Conservation (phyloP, 2,329 filamentous ascomycete genomes). For the Ascosphaera acerosa region DNA sequence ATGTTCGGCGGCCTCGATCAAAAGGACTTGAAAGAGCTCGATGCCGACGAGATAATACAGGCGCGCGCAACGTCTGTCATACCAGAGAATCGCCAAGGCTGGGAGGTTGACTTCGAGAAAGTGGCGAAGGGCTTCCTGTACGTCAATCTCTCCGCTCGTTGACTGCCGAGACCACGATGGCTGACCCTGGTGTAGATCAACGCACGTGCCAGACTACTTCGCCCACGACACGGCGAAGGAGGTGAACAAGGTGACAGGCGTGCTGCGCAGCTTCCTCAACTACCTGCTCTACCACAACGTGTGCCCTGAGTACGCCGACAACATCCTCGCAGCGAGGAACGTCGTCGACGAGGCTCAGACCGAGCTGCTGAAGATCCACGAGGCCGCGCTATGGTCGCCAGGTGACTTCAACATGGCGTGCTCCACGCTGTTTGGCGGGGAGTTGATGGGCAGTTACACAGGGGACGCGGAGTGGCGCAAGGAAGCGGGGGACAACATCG, state of each 20-base stretch:
- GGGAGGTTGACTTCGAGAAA: slow-evolving; percentile 56
- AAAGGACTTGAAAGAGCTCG: slow-evolving; percentile 35
- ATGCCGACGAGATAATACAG: slow-evolving; percentile 36
- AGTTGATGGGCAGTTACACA: slow-evolving; percentile 19
- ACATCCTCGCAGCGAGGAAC: slow-evolving; percentile 38
- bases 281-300: slow-evolving; percentile 69
- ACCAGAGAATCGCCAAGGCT: slow-evolving; percentile 32
- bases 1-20: slow-evolving; percentile 38
- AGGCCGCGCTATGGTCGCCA: slow-evolving; percentile 32
- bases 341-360: slow-evolving; percentile 40
- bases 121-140: slow-evolving; percentile 59
- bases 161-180: too few species aligned
- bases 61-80: slow-evolving; percentile 28
- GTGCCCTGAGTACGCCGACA: slow-evolving; percentile 49
- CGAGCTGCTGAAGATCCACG: slow-evolving; percentile 37
- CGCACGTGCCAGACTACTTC: slow-evolving; percentile 30
- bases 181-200: slow-evolving; percentile 24
- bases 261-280: slow-evolving; percentile 67
- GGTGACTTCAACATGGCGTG: slow-evolving; percentile 62
- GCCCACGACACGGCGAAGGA: slow-evolving; percentile 27
- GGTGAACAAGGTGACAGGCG: slow-evolving; percentile 35
- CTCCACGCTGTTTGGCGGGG: slow-evolving; percentile 38
- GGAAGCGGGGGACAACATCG: slow-evolving; percentile 8
- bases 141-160: too few species aligned
- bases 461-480: slow-evolving; percentile 18